Evolutionary conservation across 139 green algal species (phyloP), one percentile per base, ranked within the genome.

Genomic region (Chlorella ohadii): DNA sequence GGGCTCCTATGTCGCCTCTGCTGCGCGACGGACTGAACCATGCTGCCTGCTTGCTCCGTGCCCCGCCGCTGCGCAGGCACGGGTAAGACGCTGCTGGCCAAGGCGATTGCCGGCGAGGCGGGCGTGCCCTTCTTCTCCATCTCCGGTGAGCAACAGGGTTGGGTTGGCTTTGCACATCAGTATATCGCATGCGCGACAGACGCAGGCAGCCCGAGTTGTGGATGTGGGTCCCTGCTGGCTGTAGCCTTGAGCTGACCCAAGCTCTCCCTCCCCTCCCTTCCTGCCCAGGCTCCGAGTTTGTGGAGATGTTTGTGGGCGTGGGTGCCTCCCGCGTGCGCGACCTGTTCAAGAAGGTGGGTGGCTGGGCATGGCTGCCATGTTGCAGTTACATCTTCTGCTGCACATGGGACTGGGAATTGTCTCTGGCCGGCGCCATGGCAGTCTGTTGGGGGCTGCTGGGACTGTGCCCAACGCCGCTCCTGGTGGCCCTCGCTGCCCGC

Each of bases 1-100:
- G n/a, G n/a, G n/a, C n/a, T n/a, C n/a, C n/a, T n/a, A n/a, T n/a
- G n/a, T n/a, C n/a, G n/a, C n/a, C n/a, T 9, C 44, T 51, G 44
- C 44, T 9, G 7, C 44, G 44, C 9, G 44, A 16, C 44, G 44
- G 7, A 16, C 7, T 51, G 44, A 9, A 51, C 9, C 44, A 51
- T 51, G 44, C 44, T 16, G 7, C 44, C 44, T 51, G 44, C 51
- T 59, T 9, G 12, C 51, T 22, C 51, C 15, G 51, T 22, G 12
- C 51, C 28, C 57, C 3, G 27, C 38, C 20, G 1, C 0, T 22
- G 28, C 22, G 59, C 77, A 73, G 97, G 97, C 39, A 99, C 97
- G 23, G 97, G 97, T 51, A 99, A 99, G 91, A 99, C 97, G 12
- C 93, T 98, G 79, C 89, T 99, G 72, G 97, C 96, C 88, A 98